Evolutionary conservation across 306 rosid species (phyloP).

Genomic region (Cicer arietinum): DNA sequence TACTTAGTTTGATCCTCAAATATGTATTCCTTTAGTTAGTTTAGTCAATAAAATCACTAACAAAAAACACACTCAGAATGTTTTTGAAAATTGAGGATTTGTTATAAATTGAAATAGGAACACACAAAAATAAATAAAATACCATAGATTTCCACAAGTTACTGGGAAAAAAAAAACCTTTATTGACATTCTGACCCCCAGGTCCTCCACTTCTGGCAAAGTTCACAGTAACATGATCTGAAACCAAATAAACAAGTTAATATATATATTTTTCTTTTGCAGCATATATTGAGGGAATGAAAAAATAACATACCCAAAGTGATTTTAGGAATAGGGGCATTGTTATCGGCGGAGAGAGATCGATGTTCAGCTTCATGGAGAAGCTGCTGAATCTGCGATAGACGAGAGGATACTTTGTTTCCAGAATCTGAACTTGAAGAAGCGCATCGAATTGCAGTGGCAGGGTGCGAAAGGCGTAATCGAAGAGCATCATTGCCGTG

Average conservation of each 20-base stretch:
- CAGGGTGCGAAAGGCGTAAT: constrained; percentile 41
- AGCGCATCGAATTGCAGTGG: constrained; percentile 59
- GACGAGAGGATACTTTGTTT: constrained; percentile 75
- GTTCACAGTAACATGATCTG: constrained; percentile 78
- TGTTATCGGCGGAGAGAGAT: constrained; percentile 55
- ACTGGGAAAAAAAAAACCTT: constrained; percentile 55
- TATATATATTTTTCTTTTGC: neutral
- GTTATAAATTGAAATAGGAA: too few relatives aligned
- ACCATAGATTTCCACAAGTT: too few relatives aligned
- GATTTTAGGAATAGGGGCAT: constrained; percentile 74
- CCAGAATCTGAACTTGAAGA: constrained; percentile 50
- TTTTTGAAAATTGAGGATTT: too few relatives aligned
- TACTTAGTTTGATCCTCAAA: too few relatives aligned
- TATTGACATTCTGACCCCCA: constrained; percentile 95
- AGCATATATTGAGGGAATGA: neutral
- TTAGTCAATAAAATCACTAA: too few relatives aligned
- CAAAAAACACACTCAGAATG: too few relatives aligned
- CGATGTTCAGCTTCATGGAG: constrained; percentile 82
- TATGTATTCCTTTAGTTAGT: too few relatives aligned
- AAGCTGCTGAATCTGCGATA: constrained; percentile 81
- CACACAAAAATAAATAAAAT: too few relatives aligned
- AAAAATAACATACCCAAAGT: constrained; percentile 59
- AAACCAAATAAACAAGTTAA: neutral
- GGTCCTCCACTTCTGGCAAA: constrained; percentile 99
- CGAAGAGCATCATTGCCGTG: constrained; percentile 16